Percentiles rank a stretch among this genome's conserved stretches.
These are phyloP conservation scores for Bifiguratus adelaidae DNA, from an alignment of 192 early-diverging fungal genomes.

Conservation along the genomic window DNA sequence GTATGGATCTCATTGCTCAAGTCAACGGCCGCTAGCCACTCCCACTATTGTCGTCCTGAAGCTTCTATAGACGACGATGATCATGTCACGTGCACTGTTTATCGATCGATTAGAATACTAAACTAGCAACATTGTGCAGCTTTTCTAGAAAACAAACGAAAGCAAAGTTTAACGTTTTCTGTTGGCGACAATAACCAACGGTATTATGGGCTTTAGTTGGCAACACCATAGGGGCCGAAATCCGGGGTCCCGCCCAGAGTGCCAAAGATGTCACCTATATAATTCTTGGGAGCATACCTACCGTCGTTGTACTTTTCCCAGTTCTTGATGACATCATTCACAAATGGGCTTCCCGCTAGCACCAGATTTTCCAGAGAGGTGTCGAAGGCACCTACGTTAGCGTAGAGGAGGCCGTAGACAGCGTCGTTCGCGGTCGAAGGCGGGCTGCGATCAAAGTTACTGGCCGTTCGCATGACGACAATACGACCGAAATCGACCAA, in stretches of 20 bases:
- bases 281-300: conserved; percentile 1
- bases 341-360: not conserved
- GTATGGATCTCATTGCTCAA: too few species aligned
- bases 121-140: too few species aligned
- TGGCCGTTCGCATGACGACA: conserved; percentile 2
- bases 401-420: not conserved
- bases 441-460: conserved; percentile 2
- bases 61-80: too few species aligned
- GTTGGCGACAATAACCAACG: too few species aligned
- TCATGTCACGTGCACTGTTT: too few species aligned
- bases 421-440: not conserved
- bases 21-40: too few species aligned
- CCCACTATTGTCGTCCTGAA: too few species aligned
- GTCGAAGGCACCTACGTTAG: not conserved
- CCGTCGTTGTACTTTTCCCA: conserved; percentile 1
- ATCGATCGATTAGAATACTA: too few species aligned
- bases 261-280: conserved; percentile 1
- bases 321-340: conserved; percentile 2
- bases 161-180: too few species aligned
- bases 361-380: conserved; percentile 1
- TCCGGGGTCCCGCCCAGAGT: not conserved
- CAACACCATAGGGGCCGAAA: not conserved
- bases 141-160: too few species aligned
- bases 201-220: too few species aligned
- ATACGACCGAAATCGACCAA: not conserved